Percentiles rank a stretch among this genome's conserved stretches.
Evolutionary conservation across 2,329 filamentous ascomycete genomes (phyloP).

Genomic region (Fusarium hostae): DNA sequence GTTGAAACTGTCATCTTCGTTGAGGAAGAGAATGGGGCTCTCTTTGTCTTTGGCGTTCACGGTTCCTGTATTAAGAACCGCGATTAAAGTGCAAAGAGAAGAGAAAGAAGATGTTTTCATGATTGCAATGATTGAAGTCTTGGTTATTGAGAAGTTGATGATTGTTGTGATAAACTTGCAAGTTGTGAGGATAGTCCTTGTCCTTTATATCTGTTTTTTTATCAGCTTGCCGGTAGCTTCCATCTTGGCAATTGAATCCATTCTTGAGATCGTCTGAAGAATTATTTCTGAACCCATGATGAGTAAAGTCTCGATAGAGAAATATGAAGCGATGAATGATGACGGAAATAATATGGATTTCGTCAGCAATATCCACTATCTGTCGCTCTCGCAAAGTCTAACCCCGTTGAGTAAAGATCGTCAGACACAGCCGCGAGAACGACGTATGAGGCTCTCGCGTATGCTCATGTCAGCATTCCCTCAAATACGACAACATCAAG

Average conservation of each 20-base stretch:
- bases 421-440: slow-evolving; percentile 9
- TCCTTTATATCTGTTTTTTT: background rate
- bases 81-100: fast-evolving
- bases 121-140: too few relatives aligned
- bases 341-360: background rate
- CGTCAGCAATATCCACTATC: background rate
- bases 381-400: slow-evolving; percentile 24
- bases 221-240: fast-evolving
- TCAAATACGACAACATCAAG: background rate
- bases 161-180: background rate
- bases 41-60: background rate
- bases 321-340: background rate
- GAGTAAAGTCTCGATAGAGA: background rate
- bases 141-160: background rate
- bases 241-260: fast-evolving
- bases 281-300: background rate
- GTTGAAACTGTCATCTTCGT: slow-evolving; percentile 23
- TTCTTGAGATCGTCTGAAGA: fast-evolving
- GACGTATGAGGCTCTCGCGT: background rate
- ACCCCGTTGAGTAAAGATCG: background rate
- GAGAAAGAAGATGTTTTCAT: background rate
- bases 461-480: background rate
- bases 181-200: fast-evolving
- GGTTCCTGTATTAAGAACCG: background rate
- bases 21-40: slow-evolving; percentile 15